phyloP scores from a whole-genome alignment of 768 basidiomycete genomes.

The Lactifluus rugatus region DNA sequence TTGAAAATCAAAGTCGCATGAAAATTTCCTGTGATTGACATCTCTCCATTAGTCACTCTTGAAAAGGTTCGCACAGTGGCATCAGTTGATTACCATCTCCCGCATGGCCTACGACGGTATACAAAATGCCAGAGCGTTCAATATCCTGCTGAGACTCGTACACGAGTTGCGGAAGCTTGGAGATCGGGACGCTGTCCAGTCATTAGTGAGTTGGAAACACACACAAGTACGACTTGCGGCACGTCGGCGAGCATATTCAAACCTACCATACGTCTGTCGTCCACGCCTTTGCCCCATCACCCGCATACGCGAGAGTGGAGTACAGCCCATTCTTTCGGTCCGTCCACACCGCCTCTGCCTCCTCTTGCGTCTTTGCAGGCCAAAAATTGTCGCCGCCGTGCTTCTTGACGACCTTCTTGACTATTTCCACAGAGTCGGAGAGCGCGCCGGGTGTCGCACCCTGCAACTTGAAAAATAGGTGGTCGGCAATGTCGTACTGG shows the following conservation, averaged over 20 bases:
- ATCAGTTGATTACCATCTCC: slow-evolving; percentile 47
- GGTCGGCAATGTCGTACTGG: slow-evolving; percentile 33
- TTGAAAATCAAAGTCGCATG: slow-evolving; percentile 32
- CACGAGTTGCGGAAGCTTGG: slow-evolving; percentile 53
- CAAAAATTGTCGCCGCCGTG: slow-evolving; percentile 61
- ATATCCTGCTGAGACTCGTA: slow-evolving; percentile 68
- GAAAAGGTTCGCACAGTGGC: neutral
- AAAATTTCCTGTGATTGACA: slow-evolving; percentile 31
- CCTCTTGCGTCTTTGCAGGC: slow-evolving; percentile 51
- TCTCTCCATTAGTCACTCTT: neutral
- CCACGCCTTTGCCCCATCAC: slow-evolving; percentile 51
- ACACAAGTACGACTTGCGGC: neutral
- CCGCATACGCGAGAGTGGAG: slow-evolving; percentile 40
- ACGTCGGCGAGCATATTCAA: neutral
- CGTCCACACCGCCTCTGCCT: slow-evolving; percentile 66
- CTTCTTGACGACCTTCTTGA: slow-evolving; percentile 46
- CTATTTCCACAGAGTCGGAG: slow-evolving; percentile 50
- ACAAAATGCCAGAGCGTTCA: slow-evolving; percentile 41
- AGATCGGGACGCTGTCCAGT: slow-evolving; percentile 45
- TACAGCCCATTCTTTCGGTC: slow-evolving; percentile 61
- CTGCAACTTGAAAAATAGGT: slow-evolving; percentile 83
- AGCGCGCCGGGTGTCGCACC: slow-evolving; percentile 52
- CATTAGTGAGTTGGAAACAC: neutral
- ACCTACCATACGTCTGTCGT: slow-evolving; percentile 68
- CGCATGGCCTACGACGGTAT: slow-evolving; percentile 66